These are phyloP conservation scores for Cyberlindnera euphorbiiphila DNA, from an alignment of 805 yeast species.

Conservation along the genomic window DNA sequence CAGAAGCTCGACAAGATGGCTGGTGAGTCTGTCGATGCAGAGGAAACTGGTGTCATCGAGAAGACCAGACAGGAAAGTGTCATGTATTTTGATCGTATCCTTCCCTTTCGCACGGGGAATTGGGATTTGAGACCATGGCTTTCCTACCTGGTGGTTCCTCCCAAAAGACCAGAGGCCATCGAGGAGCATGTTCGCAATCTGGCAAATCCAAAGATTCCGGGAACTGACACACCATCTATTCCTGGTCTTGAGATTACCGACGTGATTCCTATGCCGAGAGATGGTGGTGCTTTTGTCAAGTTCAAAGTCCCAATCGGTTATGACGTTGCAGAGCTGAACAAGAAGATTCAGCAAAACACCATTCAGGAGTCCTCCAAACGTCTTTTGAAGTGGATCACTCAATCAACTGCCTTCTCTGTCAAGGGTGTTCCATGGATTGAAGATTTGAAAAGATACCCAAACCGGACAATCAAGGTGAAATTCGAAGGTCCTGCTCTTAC, in stretches of 20 bases:
- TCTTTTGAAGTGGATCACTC: slow-evolving; percentile 38
- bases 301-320: slow-evolving; percentile 54
- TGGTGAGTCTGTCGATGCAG: slow-evolving; percentile 53
- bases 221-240: slow-evolving; percentile 30
- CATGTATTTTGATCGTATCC: slow-evolving; percentile 53
- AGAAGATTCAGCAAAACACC: slow-evolving; percentile 46
- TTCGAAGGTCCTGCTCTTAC: slow-evolving; percentile 76
- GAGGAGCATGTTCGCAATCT: slow-evolving; percentile 36
- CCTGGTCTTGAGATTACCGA: slow-evolving; percentile 47
- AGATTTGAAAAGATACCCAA: slow-evolving; percentile 78
- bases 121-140: slow-evolving; percentile 47
- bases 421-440: slow-evolving; percentile 96
- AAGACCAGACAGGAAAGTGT: slow-evolving; percentile 47
- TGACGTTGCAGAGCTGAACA: slow-evolving; percentile 49
- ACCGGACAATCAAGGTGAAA: slow-evolving; percentile 54
- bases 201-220: slow-evolving; percentile 33
- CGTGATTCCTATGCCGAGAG: slow-evolving; percentile 69
- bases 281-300: slow-evolving; percentile 92
- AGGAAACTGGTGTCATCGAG: slow-evolving; percentile 53
- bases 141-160: slow-evolving; percentile 33
- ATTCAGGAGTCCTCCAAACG: slow-evolving; percentile 35
- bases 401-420: slow-evolving; percentile 63
- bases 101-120: slow-evolving; percentile 40
- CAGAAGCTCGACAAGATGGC: slow-evolving; percentile 42
- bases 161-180: slow-evolving; percentile 36